phyloP scores from a whole-genome alignment of 139 green algal genomes.

The Chlorella vulgaris region DNA sequence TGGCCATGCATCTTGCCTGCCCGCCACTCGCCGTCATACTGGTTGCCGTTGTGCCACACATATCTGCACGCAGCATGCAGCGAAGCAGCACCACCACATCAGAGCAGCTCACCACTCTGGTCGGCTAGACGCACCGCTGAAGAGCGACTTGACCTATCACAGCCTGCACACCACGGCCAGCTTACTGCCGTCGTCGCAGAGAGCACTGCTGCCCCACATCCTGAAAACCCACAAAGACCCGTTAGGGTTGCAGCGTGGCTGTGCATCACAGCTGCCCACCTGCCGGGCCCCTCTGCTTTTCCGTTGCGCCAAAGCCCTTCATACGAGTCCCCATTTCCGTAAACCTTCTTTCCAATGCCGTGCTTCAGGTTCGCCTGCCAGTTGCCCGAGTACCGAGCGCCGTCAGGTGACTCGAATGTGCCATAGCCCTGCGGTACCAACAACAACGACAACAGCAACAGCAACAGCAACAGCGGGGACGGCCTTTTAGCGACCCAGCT shows the following conservation, averaged over 20 bases:
- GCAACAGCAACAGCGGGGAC: too few relatives aligned
- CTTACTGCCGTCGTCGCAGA: too few relatives aligned
- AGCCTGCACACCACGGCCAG: too few relatives aligned
- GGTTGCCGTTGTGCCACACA: slow-evolving; percentile 72
- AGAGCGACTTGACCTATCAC: too few relatives aligned
- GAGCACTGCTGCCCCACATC: too few relatives aligned
- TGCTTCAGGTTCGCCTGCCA: slow-evolving; percentile 79
- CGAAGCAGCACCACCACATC: slow-evolving; percentile 31
- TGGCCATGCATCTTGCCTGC: slow-evolving; percentile 65
- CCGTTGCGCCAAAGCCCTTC: slow-evolving; percentile 69
- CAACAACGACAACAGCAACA: too few relatives aligned
- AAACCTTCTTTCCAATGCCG: slow-evolving; percentile 82
- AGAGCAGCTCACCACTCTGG: too few relatives aligned
- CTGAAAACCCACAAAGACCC: too few relatives aligned
- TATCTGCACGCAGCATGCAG: slow-evolving; percentile 52
- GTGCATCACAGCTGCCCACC: too few relatives aligned
- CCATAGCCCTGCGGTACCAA: slow-evolving; percentile 65
- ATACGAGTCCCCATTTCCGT: slow-evolving; percentile 78
- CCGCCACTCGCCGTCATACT: slow-evolving; percentile 91
- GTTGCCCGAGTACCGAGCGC: slow-evolving; percentile 69
- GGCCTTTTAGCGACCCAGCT: too few relatives aligned
- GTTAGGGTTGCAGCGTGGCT: too few relatives aligned
- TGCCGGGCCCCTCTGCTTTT: slow-evolving; percentile 38
- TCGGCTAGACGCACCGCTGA: too few relatives aligned
- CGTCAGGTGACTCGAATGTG: slow-evolving; percentile 70